Evolutionary conservation across 116 monocot genomes (phyloP).

Genomic region (Posidonia oceanica): DNA sequence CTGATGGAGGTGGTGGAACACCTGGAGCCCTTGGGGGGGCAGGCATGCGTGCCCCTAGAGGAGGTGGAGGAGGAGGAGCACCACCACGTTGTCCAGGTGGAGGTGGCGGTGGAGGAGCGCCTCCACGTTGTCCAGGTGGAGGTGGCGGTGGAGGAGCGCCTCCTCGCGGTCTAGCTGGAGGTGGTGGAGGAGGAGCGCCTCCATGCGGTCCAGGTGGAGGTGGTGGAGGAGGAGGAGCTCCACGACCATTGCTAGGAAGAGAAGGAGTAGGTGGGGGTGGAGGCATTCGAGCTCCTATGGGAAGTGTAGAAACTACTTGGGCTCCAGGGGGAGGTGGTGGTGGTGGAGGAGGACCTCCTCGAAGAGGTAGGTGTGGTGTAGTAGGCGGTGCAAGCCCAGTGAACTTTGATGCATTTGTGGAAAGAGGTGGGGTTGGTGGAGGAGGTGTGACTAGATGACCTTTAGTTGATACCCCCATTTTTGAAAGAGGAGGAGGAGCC

Average conservation of each 20-base stretch:
- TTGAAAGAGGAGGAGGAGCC: neutral
- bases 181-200: slow-evolving; percentile 22
- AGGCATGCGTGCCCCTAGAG: slow-evolving; percentile 22
- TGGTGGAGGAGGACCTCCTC: slow-evolving; percentile 15
- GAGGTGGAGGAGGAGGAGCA: slow-evolving; percentile 44
- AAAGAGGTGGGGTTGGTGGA: neutral
- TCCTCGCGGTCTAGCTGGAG: slow-evolving; percentile 3
- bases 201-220: slow-evolving; percentile 15
- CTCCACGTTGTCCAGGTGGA: slow-evolving; percentile 6
- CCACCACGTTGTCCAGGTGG: slow-evolving; percentile 22
- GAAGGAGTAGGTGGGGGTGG: slow-evolving; percentile 22
- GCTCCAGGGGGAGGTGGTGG: slow-evolving; percentile 6
- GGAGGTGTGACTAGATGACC: neutral
- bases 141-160: slow-evolving; percentile 25
- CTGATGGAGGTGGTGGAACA: slow-evolving; percentile 38
- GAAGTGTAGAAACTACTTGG: neutral
- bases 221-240: slow-evolving; percentile 24
- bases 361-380: slow-evolving; percentile 16
- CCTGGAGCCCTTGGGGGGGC: slow-evolving; percentile 37
- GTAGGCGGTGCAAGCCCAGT: neutral
- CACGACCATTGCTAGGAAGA: neutral
- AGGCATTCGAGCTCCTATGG: slow-evolving; percentile 3
- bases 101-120: slow-evolving; percentile 41
- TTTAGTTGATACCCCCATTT: neutral
- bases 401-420: neutral